Evolutionary conservation across 257 asterid genomes (phyloP).

Genomic region (Ophiorrhiza pumila): DNA sequence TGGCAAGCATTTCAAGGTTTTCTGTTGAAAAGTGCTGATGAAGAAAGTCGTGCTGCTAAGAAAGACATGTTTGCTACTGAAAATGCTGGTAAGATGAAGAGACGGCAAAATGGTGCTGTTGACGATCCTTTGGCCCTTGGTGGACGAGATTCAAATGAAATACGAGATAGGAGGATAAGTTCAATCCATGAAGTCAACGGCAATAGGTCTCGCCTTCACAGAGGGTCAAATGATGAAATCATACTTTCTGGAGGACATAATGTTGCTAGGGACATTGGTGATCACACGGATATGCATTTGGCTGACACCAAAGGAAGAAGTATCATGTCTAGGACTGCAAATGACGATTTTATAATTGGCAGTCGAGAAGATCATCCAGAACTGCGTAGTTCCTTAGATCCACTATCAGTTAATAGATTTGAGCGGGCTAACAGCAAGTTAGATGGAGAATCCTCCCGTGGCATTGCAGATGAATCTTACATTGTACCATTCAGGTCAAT

Average conservation of each 20-base stretch:
- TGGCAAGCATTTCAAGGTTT: slow-evolving; percentile 94
- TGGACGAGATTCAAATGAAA: slow-evolving; percentile 37
- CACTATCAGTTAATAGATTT: slow-evolving; percentile 42
- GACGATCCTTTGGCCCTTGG: slow-evolving; percentile 54
- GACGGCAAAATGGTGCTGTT: slow-evolving; percentile 34
- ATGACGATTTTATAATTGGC: slow-evolving; percentile 60
- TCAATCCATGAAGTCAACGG: slow-evolving; percentile 33
- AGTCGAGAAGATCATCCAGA: slow-evolving; percentile 38
- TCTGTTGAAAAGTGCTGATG: slow-evolving; percentile 61
- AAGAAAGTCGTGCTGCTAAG: slow-evolving; percentile 42
- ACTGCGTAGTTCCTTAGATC: slow-evolving; percentile 48
- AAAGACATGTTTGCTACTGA: slow-evolving; percentile 55
- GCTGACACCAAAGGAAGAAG: slow-evolving; percentile 56
- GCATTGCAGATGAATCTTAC: slow-evolving; percentile 71
- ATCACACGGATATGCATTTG: slow-evolving; percentile 43
- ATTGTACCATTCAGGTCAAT: slow-evolving; percentile 75
- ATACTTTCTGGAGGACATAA: slow-evolving; percentile 39
- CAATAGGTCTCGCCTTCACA: slow-evolving; percentile 31
- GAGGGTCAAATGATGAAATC: slow-evolving; percentile 48
- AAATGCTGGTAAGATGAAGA: slow-evolving; percentile 45
- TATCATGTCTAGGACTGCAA: slow-evolving; percentile 37
- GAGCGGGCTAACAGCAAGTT: slow-evolving; percentile 34
- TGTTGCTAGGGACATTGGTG: slow-evolving; percentile 32
- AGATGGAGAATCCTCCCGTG: slow-evolving; percentile 44
- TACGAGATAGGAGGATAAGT: slow-evolving; percentile 41